phyloP scores from a whole-genome alignment of 495 filamentous ascomycete genomes.

The Daldinia bambusicola region DNA sequence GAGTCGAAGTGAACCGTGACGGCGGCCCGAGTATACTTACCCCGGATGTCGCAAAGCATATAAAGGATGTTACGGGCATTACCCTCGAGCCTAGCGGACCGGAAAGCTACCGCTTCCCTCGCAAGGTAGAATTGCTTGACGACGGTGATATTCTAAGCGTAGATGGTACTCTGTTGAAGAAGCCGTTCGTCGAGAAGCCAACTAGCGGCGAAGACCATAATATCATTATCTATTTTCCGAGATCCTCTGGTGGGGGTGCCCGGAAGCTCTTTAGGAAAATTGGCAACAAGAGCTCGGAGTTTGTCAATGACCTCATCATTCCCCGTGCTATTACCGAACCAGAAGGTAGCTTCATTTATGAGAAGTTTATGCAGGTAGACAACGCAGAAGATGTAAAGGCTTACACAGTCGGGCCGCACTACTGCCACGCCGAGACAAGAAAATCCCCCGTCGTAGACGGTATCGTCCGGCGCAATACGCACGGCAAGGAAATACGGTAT shows the following conservation, averaged over 20 bases:
- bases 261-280: constrained; percentile 95
- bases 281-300: constrained; percentile 97
- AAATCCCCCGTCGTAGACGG: constrained; percentile 98
- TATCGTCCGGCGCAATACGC: constrained; percentile 91
- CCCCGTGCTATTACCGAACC: constrained; percentile 84
- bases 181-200: constrained; percentile 98
- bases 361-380: constrained; percentile 94
- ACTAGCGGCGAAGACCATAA: constrained; percentile 99
- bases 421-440: constrained; percentile 95
- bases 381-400: constrained; percentile 99
- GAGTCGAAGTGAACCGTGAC: constrained; percentile 94
- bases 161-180: constrained; percentile 81
- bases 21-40: constrained; percentile 85
- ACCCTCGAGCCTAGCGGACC: constrained; percentile 78
- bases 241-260: constrained; percentile 84
- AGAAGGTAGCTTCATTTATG: constrained; percentile 88
- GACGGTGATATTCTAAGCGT: constrained; percentile 88
- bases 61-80: constrained; percentile 82
- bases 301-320: constrained; percentile 75
- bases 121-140: constrained; percentile 83
- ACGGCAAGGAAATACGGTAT: constrained; percentile 97
- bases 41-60: constrained; percentile 77
- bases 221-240: constrained; percentile 95
- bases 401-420: constrained; percentile 93
- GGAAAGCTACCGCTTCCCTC: constrained; percentile 68